A percentile compares a stretch with the other conserved stretches of the same genome.
Conservation (phyloP, 495 filamentous ascomycete genomes). For the Tetracladium setigerum region DNA sequence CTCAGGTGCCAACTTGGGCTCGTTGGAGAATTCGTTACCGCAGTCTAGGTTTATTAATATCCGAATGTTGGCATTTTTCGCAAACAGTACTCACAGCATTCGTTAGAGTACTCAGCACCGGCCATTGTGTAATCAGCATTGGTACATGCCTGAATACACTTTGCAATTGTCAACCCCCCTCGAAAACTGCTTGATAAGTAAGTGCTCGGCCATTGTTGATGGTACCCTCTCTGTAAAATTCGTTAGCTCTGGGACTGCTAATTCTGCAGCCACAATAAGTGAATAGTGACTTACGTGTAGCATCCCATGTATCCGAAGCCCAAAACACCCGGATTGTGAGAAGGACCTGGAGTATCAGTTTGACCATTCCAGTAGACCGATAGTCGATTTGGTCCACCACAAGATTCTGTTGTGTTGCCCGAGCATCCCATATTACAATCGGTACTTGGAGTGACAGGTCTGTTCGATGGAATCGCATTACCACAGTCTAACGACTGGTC, state of each 20-base stretch:
- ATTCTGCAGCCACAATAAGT: conserved; percentile 24
- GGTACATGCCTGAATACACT: conserved; percentile 31
- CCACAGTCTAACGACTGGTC: conserved; percentile 11
- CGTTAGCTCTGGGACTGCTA: conserved; percentile 13
- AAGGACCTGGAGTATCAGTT: conserved; percentile 5
- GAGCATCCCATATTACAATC: conserved; percentile 21
- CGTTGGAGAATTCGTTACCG: conserved; percentile 44
- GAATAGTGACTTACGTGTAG: conserved; percentile 31
- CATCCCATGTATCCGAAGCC: conserved; percentile 12
- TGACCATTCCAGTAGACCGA: conserved; percentile 15
- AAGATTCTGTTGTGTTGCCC: conserved; percentile 18
- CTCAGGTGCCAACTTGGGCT: conserved; percentile 26
- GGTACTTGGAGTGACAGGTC: neutral
- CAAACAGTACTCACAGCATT: conserved; percentile 27
- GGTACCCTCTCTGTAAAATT: conserved; percentile 24
- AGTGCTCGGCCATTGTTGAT: conserved; percentile 14
- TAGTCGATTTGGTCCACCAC: conserved; percentile 27
- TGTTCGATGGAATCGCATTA: conserved; percentile 1
- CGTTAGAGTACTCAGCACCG: conserved; percentile 32
- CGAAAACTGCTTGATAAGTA: conserved; percentile 9
- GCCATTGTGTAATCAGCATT: conserved; percentile 26
- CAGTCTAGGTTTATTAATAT: conserved; percentile 27
- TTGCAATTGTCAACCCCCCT: conserved; percentile 33
- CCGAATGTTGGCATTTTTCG: neutral
- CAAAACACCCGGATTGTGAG: conserved; percentile 7